Evolutionary conservation across 2,329 filamentous ascomycete genomes (phyloP), one percentile per base, ranked within the genome.

Genomic region (Penicillium sp.): DNA sequence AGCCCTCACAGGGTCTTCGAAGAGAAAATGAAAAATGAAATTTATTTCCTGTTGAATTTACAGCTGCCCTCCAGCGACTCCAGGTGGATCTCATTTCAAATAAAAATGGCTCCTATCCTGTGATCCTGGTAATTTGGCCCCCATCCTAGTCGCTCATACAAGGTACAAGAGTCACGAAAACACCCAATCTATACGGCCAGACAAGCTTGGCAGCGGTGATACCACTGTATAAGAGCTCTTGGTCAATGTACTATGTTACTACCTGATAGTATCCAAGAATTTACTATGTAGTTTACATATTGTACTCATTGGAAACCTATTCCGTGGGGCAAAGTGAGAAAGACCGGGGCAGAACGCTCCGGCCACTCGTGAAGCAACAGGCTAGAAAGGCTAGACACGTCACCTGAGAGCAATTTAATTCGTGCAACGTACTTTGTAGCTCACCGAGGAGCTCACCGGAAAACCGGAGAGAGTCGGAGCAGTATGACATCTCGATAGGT

Each of bases 381-480:
- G 9, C n/a, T 19, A 38, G 34, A 53, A 43, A 53, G 4, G 31
- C n/a, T 16, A 34, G 31, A 19, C 44, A 44, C 55, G 55, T 57
- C 55, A 55, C 44, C 33, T n/a, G 33, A 40, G 33, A 50, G 46
- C 51, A 40, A 46, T 40, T 46, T 50, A 13, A 46, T 50, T 52
- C 41, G 54, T 55, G 34, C 46, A 51, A 44, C 16, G 23, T 25
- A 27, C 25, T 8, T 27, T 7, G 7, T 8, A 50, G 23, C 39
- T 50, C 39, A 50, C 53, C 39, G 53, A 10, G 38, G 16, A 25
- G 46, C 33, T 60, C 60, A 63, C 60, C 61, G 61, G 40, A 41
- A 19, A 31, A 50, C 49, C 59, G 63, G 64, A 59, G 59, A 63
- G 61, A 58, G 16, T 66, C 64, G 64, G 64, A 61, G 52, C 9